Percentiles rank a stretch among this genome's conserved stretches.
Evolutionary conservation across 805 yeast species (phyloP).

Genomic region (Saturnispora serradocipensis): DNA sequence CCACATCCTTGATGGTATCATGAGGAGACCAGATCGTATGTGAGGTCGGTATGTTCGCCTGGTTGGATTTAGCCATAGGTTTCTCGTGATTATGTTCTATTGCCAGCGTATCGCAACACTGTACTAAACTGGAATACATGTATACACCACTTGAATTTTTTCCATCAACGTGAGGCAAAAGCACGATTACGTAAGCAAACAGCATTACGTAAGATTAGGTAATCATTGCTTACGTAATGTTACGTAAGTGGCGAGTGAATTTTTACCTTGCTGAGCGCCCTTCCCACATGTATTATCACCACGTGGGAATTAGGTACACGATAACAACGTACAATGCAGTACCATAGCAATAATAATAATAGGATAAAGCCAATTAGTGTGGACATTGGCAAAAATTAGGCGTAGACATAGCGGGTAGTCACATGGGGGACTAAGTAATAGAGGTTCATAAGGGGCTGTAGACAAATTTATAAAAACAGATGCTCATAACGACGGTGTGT

Average conservation of each 20-base stretch:
- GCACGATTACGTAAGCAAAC: too few relatives aligned
- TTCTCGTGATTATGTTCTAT: too few relatives aligned
- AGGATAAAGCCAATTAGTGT: not conserved
- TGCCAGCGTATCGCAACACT: too few relatives aligned
- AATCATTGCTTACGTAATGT: not conserved
- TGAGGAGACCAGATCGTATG: constrained; percentile 96
- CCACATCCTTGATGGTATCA: constrained; percentile 94
- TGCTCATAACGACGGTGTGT: not conserved
- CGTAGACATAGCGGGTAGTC: not conserved
- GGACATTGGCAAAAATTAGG: not conserved
- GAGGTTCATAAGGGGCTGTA: not conserved
- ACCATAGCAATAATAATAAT: not conserved
- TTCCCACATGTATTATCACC: not conserved
- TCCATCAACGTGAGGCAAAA: too few relatives aligned
- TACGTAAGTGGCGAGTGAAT: not conserved
- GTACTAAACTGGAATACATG: too few relatives aligned
- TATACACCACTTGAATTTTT: too few relatives aligned
- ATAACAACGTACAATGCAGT: not conserved
- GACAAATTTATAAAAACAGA: not conserved
- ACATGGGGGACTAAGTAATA: not conserved
- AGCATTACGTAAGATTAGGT: too few relatives aligned
- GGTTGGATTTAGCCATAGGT: not conserved
- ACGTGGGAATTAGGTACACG: not conserved
- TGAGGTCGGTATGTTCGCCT: constrained; percentile 48
- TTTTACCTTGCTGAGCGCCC: not conserved